Base-by-base conservation (phyloP, 164 flowering plant species). In the Vitis cinerea region DNA sequence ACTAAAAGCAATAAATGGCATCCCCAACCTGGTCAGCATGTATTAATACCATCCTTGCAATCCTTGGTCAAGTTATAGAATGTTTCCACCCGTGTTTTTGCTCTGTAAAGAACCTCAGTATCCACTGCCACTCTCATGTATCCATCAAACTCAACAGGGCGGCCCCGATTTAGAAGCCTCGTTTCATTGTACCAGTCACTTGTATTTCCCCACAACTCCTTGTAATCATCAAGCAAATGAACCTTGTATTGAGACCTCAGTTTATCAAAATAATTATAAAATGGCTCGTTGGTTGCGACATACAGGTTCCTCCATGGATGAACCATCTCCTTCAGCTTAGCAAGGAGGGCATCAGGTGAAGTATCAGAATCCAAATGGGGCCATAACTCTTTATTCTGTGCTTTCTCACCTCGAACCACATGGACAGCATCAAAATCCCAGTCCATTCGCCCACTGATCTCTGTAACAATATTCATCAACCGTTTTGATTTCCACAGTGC, bases 371-470 rank as follows among this genome's bases (percentile, higher is more conserved):
- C 92, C 73, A 95, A 70, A 79, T 95, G 83, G 1, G 99, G 98
- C 99, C 99, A 95, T 12, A 87, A 75, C 74, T 85, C 88, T 75
- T 88, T 92, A 59, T 92, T 92, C 75, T 83, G 77, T 0, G 97
- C 97, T 70, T 95, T 95, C 82, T 85, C 94, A 51, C 98, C 97
- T 47, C 99, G 84, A 66, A 92, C 94, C 14, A 95, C 98, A 77
- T 95, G 99, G 64, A 90, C 96, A 0, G 93, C 97, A 78, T 95
- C 99, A 61, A 87, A 95, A 80, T 95, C 97, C 99, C 99, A 95
- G 76, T 95, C 97, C 96, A 95, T 84, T 63, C 71, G 70, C 55
- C 96, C 98, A 67, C 96, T 88, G 47, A 95, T 93, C 74, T 83
- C 96, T 8, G 99, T 72, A 27, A 95, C 99, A 50, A 95, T 93